Base-by-base conservation (phyloP, 768 basidiomycete genomes). In the Podaxis sp. region DNA sequence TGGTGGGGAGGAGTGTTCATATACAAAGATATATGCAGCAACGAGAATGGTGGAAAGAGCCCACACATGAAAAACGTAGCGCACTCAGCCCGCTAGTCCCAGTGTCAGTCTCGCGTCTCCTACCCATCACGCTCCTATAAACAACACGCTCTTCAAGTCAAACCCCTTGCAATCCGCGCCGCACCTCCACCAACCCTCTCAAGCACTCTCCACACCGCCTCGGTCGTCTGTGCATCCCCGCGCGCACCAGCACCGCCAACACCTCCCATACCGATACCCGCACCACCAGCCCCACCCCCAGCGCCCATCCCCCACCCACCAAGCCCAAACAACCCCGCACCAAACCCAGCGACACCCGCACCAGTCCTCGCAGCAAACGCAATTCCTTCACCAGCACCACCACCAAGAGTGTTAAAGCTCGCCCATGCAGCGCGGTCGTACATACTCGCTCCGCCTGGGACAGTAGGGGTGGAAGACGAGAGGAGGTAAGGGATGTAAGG, bases 391-490 rank as follows among this genome's bases (percentile, higher is more conserved):
- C 56, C 50, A 24, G 43, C 52, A 38, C 57, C 57, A 66, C 91
- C 90, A 29, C 91, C 91, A 77, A 94, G 82, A 11, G 83, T 76
- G 69, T 93, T 93, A 75, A 91, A 92, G 71, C 85, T 88, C 60
- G 79, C 80, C 92, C 92, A 94, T 27, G 89, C 89, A 7, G 83
- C 80, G 11, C 91, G 87, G 68, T 94, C 91, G 67, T 91, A 88
- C 65, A 86, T 86, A 37, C 86, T 88, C 43, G 87, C 78, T 1
- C 85, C 83, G n/a, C 90, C 89, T 0, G 88, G 87, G 4, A 70
- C 55, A 15, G 85, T 17, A 76, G 73, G 54, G 82, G 80, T 52
- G 84, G 82, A 50, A 85, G 86, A 5, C 15, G 51, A 60, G 15
- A 62, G 61, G 53, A 60, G 51, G 11, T 57, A 57, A 17, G 81